phyloP scores from a whole-genome alignment of 345 rosid species.

The Linum tenue region DNA sequence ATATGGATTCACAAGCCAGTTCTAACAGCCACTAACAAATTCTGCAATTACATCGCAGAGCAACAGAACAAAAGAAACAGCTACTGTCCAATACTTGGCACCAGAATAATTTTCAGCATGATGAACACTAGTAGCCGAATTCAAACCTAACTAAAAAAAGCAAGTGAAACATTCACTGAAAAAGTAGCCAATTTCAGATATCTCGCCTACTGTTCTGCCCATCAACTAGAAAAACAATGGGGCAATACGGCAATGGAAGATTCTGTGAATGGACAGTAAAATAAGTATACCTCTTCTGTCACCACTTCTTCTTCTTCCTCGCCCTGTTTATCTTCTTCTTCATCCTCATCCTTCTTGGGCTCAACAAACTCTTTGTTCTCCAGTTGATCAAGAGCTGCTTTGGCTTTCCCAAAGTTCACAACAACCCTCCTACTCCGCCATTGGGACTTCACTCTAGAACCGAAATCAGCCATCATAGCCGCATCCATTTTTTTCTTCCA shows the following conservation, averaged over 20 bases:
- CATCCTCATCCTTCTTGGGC: slow-evolving; percentile 12
- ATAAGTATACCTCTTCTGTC: neutral
- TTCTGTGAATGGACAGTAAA: slow-evolving; percentile 11
- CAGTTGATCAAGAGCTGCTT: slow-evolving; percentile 80
- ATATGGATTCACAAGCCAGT: too few species aligned
- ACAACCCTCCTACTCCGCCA: slow-evolving; percentile 64
- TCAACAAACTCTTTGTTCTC: slow-evolving; percentile 60
- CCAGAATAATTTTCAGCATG: too few species aligned
- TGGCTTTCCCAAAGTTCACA: slow-evolving; percentile 66
- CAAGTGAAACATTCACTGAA: too few species aligned
- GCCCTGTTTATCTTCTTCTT: slow-evolving; percentile 21
- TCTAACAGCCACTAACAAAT: too few species aligned
- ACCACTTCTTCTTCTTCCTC: slow-evolving; percentile 22
- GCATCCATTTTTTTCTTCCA: slow-evolving; percentile 43
- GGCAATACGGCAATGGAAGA: too few species aligned
- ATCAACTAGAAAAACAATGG: neutral
- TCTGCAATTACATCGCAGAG: too few species aligned
- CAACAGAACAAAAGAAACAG: too few species aligned
- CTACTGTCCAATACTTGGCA: too few species aligned
- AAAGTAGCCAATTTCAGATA: too few species aligned
- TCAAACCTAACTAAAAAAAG: too few species aligned
- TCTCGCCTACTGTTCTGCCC: neutral
- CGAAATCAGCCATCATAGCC: slow-evolving; percentile 67
- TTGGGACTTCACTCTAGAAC: slow-evolving; percentile 68
- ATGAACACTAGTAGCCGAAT: too few species aligned